Percentiles rank a stretch among this genome's conserved stretches.
phyloP scores from a whole-genome alignment of 768 basidiomycete species.

The Pleurotus platypus region DNA sequence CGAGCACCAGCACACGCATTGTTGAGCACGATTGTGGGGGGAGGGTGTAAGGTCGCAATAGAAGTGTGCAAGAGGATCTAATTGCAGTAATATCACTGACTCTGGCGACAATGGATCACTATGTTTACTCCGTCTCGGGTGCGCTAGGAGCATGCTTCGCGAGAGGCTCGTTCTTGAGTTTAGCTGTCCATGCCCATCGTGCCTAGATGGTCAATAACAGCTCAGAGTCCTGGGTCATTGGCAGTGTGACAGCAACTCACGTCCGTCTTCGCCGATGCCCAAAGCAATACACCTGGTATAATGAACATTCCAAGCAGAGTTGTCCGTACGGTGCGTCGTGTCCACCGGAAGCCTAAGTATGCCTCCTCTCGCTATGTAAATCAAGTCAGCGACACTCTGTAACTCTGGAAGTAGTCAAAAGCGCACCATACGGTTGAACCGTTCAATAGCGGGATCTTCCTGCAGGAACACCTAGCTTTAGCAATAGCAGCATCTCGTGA shows the following conservation, averaged over 20 bases:
- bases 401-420: constrained; percentile 2
- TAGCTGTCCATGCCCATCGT: constrained; percentile 54
- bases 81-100: constrained; percentile 9
- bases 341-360: constrained; percentile 84
- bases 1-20: constrained; percentile 89
- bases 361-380: constrained; percentile 69
- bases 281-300: constrained; percentile 57
- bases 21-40: constrained; percentile 79
- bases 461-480: constrained; percentile 11
- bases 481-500: neutral
- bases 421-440: constrained; percentile 47
- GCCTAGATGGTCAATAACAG: constrained; percentile 27
- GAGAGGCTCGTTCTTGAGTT: constrained; percentile 34
- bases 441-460: constrained; percentile 60
- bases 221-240: neutral
- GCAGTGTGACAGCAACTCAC: constrained; percentile 23
- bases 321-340: constrained; percentile 58
- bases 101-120: neutral
- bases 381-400: constrained; percentile 9
- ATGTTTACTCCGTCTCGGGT: constrained; percentile 3
- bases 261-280: constrained; percentile 41
- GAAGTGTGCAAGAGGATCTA: constrained; percentile 82
- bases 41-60: constrained; percentile 88
- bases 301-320: constrained; percentile 62
- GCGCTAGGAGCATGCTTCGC: neutral